Evolutionary conservation across 2,329 filamentous ascomycete species (phyloP).

Genomic region (Allantophomopsis lycopodina): DNA sequence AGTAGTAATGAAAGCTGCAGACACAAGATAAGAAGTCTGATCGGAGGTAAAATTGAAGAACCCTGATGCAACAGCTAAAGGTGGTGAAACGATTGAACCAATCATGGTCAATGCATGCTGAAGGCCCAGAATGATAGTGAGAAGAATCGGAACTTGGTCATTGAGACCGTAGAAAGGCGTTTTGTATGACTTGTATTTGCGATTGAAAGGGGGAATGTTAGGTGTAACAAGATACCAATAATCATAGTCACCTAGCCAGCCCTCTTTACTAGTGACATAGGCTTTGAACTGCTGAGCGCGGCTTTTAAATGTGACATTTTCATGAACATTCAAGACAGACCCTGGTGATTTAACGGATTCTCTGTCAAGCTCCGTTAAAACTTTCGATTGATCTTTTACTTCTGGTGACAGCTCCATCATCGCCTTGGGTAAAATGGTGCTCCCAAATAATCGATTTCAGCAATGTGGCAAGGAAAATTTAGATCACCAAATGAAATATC

Average conservation of each 20-base stretch:
- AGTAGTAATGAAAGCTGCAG: constrained; percentile 53
- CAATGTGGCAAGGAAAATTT: too few relatives aligned
- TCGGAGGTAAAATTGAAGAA: constrained; percentile 41
- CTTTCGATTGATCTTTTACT: too few relatives aligned
- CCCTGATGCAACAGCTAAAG: constrained; percentile 44
- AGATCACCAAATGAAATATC: too few relatives aligned
- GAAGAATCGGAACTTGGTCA: constrained; percentile 51
- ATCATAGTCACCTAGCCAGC: constrained; percentile 25
- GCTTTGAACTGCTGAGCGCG: too few relatives aligned
- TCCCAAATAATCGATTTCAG: too few relatives aligned
- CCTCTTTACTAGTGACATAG: constrained; percentile 14
- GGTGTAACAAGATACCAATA: constrained; percentile 24
- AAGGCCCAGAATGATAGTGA: constrained; percentile 53
- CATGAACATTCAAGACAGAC: too few relatives aligned
- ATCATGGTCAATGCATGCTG: constrained; percentile 59
- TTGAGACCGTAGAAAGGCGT: constrained; percentile 59
- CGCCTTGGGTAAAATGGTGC: too few relatives aligned
- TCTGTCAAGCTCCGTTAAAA: too few relatives aligned
- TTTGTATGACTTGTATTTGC: constrained; percentile 27
- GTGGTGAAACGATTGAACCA: constrained; percentile 39
- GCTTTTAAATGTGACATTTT: too few relatives aligned
- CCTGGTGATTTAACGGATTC: too few relatives aligned
- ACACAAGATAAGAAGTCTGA: constrained; percentile 51
- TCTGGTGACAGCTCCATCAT: too few relatives aligned
- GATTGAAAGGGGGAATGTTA: constrained; percentile 47